Evolutionary conservation across 306 rosid species (phyloP), one percentile per base, ranked within the genome.

Genomic region (Cucurbita argyrosperma): DNA sequence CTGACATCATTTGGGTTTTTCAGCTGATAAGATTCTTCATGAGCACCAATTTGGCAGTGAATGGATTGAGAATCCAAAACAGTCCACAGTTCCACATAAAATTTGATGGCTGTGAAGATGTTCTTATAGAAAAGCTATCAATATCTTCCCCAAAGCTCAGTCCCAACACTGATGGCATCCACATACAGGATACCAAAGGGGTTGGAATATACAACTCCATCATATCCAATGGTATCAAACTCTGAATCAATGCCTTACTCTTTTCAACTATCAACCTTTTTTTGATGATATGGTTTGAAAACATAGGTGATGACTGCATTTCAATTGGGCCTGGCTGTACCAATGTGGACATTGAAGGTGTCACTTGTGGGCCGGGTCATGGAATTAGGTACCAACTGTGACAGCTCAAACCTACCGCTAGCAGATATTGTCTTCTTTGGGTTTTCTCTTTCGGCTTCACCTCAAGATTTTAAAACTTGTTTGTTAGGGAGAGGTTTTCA

Each of bases 161-260:
- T 78, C 99, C 99, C 30, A 94, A 94, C 61, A 94, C 96, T 3
- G 99, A 94, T 79, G 99, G 99, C 68, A 91, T 94, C 60, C 99
- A 94, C 83, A 62, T 94, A 9, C 96, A 87, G 78, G 78, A 85
- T 84, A 88, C 96, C 0, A 87, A 65, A 42, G 71, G 77, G 14
- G 96, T 94, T 43, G 92, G 85, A 1, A 91, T 94, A 66, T 84
- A 85, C 78, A 77, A 94, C 85, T 71, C 97, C 18, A 43, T 83
- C 83, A 91, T 94, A 79, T 80, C 91, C 88, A 94, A 94, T 59
- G 97, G 99, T 90, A 85, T 30, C 35, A 2, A 30, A 30, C 35
- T 30, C 0, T 63, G 35, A 65, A 43, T 18, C 35, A 40, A 9
- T n/a, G 10, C 5, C 5, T 42, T 38, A 14, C 4, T 59, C 35